Evolutionary conservation across 164 flowering plant species (phyloP).

Genomic region (Magnolia changhungtana): DNA sequence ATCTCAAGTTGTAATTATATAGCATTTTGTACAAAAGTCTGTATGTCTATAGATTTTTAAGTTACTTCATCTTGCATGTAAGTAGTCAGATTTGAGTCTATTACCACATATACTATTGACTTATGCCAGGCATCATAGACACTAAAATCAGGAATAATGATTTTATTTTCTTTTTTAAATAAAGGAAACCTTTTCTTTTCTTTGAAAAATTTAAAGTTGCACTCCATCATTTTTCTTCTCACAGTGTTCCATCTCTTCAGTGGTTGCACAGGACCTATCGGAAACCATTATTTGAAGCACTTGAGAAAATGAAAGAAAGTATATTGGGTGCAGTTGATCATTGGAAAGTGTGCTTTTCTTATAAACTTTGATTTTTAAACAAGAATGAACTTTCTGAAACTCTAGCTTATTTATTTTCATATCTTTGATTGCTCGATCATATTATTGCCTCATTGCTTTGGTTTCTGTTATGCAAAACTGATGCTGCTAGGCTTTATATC

Average conservation of each 20-base stretch:
- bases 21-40: not conserved
- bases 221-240: conserved; percentile 4
- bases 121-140: not conserved
- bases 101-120: not conserved
- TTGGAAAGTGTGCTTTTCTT: not conserved
- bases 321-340: not conserved
- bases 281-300: conserved; percentile 80
- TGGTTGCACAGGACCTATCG: conserved; percentile 88
- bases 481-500: too few relatives aligned
- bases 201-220: too few relatives aligned
- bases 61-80: not conserved
- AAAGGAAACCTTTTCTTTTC: too few relatives aligned
- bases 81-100: too few relatives aligned
- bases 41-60: not conserved
- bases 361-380: not conserved
- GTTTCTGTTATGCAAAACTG: conserved; percentile 56
- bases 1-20: too few relatives aligned
- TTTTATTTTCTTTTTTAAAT: too few relatives aligned
- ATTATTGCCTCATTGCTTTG: conserved; percentile 8
- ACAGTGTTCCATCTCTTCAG: conserved; percentile 35
- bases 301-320: conserved; percentile 99
- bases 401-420: not conserved
- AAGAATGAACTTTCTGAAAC: too few relatives aligned
- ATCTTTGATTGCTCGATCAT: not conserved
- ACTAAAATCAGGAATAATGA: not conserved